Conservation (phyloP, 441 rosid genomes). For the Croton setiger region DNA sequence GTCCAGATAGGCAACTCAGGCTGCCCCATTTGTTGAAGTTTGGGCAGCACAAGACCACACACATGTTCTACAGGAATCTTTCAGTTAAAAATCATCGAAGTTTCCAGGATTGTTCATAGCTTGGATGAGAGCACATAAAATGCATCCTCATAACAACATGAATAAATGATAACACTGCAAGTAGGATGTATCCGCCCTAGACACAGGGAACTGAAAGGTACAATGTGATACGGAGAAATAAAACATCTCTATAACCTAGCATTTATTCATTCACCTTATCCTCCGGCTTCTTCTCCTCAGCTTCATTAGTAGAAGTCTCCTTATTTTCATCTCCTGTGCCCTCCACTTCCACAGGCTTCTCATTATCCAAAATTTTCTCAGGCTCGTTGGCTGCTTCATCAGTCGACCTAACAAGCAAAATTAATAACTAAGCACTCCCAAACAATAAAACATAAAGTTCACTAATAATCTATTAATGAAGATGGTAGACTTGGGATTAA, state of each 20-base stretch:
- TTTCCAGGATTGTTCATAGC: neutral
- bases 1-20: neutral
- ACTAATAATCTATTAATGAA: neutral
- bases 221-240: neutral
- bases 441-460: neutral
- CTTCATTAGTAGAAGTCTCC: constrained; percentile 48
- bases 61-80: neutral
- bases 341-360: constrained; percentile 50
- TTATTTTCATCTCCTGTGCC: constrained; percentile 46
- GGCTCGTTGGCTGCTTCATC: constrained; percentile 43
- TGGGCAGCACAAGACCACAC: neutral
- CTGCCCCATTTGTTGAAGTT: neutral
- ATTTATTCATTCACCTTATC: constrained; percentile 18
- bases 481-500: neutral
- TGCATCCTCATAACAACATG: neutral
- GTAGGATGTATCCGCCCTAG: neutral
- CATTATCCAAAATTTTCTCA: constrained; percentile 34
- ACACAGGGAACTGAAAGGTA: neutral
- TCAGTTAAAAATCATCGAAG: neutral
- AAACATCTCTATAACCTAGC: neutral
- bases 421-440: neutral
- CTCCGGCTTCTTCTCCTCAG: constrained; percentile 55
- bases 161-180: neutral
- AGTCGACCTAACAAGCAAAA: constrained; percentile 32
- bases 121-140: neutral